Base-by-base conservation (phyloP, 192 early-diverging fungal genomes). In the Mortierella claussenii region DNA sequence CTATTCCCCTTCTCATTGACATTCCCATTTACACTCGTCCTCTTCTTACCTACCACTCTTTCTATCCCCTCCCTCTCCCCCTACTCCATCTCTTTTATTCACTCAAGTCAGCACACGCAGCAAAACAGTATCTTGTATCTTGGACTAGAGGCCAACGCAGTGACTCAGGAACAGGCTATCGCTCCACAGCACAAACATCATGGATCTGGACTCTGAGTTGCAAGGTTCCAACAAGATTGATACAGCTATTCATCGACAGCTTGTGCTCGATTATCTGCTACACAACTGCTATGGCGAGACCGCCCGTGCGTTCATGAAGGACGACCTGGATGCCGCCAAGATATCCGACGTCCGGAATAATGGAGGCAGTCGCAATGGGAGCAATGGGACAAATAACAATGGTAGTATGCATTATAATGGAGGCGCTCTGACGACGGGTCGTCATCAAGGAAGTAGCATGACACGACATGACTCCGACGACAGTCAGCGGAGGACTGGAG, bases 221-320 rank as follows among this genome's bases (percentile, higher is more conserved):
- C 64, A 76, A 43, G 53, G 53, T 30, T 60, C 73, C 18, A 40
- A 45, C 59, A 66, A 62, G 52, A 52, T 76, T 44, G 71, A 83
- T 36, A 75, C 82, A 15, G 47, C 76, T 15, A 65, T 76, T 12
- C 56, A 85, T 8, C 82, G 87, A 28, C 60, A 71, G 24, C 80
- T 90, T 11, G 83, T 91, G 12, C 79, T 89, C 59, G 87, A 91
- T 46, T 87, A 91, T 54, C 81, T 91, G 18, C 59, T 91, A 4
- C 86, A 91, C 71, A 81, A 89, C 40, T 91, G 90, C 71, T 89
- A 86, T 78, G 83, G 80, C 42, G 88, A 87, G 62, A 88, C 89
- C 10, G 90, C 90, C 15, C 69, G 71, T 57, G 80, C 86, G 5
- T 88, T 91, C 60, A 81, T 85, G 45, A 74, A 74, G 65, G 81